Conservation (phyloP, 75 land plant species). For the Picea glauca region DNA sequence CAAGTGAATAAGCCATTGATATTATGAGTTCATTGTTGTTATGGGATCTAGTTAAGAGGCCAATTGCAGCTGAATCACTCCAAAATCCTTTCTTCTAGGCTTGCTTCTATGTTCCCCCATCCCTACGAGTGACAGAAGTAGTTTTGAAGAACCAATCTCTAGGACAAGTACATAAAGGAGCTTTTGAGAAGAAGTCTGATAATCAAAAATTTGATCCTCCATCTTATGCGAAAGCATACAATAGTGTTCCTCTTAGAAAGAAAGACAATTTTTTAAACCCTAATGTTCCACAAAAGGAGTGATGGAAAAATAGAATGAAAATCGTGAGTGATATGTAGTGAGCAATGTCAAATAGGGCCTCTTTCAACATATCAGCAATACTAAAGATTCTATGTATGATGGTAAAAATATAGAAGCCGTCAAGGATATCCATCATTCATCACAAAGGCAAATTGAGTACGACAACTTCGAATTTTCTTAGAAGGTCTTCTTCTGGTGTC, state of each 20-base stretch:
- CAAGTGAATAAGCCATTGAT: constrained; percentile 41
- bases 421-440: too few relatives aligned
- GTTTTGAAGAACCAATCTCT: background rate
- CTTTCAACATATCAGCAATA: too few relatives aligned
- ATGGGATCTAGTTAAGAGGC: constrained; percentile 45
- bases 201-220: too few relatives aligned
- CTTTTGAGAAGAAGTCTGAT: background rate
- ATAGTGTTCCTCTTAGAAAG: too few relatives aligned
- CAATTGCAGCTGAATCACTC: too few relatives aligned
- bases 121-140: background rate
- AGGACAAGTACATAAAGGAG: background rate
- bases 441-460: too few relatives aligned
- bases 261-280: too few relatives aligned
- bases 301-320: background rate
- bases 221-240: too few relatives aligned
- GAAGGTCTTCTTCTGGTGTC: too few relatives aligned
- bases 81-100: constrained; percentile 39
- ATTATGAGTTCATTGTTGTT: constrained; percentile 38
- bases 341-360: background rate
- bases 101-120: constrained; percentile 2
- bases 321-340: background rate
- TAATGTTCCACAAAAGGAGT: background rate
- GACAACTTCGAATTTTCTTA: too few relatives aligned
- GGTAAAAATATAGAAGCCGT: too few relatives aligned
- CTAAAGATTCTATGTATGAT: too few relatives aligned